Percentiles rank a stretch among this genome's conserved stretches.
These are phyloP conservation scores for Fusarium lateritium DNA, from an alignment of 2,329 filamentous ascomycete genomes.

Conservation along the genomic window DNA sequence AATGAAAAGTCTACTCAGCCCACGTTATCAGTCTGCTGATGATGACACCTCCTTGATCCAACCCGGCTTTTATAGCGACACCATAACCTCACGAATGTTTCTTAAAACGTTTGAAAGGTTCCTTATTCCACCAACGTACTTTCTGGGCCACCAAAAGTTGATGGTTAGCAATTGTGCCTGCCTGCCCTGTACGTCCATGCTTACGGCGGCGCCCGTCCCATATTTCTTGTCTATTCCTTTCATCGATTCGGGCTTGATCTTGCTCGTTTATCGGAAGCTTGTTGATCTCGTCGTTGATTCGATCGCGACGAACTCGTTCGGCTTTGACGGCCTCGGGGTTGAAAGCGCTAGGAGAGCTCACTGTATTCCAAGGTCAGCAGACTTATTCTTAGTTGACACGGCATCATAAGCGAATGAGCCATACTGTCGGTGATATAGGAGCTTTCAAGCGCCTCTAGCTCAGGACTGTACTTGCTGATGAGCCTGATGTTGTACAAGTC, in stretches of 20 bases:
- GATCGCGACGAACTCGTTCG: constrained; percentile 6
- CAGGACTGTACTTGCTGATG: not conserved
- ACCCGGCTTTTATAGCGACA: too few relatives aligned
- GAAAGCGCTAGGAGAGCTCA: not conserved
- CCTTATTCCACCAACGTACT: not conserved
- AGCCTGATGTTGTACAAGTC: constrained; percentile 16
- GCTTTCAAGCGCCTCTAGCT: not conserved
- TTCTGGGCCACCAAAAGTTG: not conserved
- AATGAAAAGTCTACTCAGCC: too few relatives aligned
- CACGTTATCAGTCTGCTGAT: too few relatives aligned
- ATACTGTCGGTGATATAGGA: not conserved
- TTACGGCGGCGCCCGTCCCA: not conserved
- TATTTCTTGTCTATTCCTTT: not conserved
- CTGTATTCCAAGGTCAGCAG: not conserved
- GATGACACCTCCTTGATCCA: too few relatives aligned
- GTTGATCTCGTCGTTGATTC: not conserved
- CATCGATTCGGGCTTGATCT: not conserved
- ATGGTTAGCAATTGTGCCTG: not conserved
- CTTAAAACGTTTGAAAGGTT: too few relatives aligned
- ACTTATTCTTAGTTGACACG: accelerated
- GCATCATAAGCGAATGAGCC: not conserved
- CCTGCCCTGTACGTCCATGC: not conserved
- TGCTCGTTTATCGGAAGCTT: accelerated
- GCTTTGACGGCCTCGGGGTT: not conserved
- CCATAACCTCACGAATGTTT: too few relatives aligned